Conservation (phyloP, 164 flowering plant species). For the Dillenia turbinata region DNA sequence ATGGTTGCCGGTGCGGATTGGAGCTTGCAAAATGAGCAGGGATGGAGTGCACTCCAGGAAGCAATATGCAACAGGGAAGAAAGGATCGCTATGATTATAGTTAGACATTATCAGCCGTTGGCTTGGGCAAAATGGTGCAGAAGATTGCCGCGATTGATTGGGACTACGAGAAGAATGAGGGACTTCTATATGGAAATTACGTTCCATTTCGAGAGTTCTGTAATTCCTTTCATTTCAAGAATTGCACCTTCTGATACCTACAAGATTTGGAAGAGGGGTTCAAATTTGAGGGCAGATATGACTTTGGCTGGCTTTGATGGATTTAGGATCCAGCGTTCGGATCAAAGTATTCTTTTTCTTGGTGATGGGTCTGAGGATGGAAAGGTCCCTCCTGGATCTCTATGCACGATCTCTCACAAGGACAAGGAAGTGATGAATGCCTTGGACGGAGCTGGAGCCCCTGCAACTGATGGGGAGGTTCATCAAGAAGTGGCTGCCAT, state of each 20-base stretch:
- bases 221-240: slow-evolving; percentile 77
- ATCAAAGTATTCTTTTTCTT: slow-evolving; percentile 79
- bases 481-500: slow-evolving; percentile 75
- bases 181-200: slow-evolving; percentile 94
- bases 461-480: slow-evolving; percentile 68
- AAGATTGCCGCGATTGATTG: slow-evolving; percentile 73
- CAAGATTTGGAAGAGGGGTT: slow-evolving; percentile 85
- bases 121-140: slow-evolving; percentile 96
- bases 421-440: slow-evolving; percentile 88
- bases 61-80: slow-evolving; percentile 77
- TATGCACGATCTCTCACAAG: slow-evolving; percentile 72
- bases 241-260: slow-evolving; percentile 93
- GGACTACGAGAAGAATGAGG: slow-evolving; percentile 72
- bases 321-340: slow-evolving; percentile 75
- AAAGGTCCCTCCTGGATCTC: slow-evolving; percentile 62
- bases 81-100: slow-evolving; percentile 60
- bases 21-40: slow-evolving; percentile 73
- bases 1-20: slow-evolving; percentile 90
- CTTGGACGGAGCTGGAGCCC: slow-evolving; percentile 81
- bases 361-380: slow-evolving; percentile 95
- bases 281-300: slow-evolving; percentile 89
- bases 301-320: slow-evolving; percentile 94
- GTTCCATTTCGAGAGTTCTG: slow-evolving; percentile 90
- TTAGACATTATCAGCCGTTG: slow-evolving; percentile 76
- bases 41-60: slow-evolving; percentile 92